Conservation (phyloP, 805 yeast species). For the Kockiozyma suomiensis region DNA sequence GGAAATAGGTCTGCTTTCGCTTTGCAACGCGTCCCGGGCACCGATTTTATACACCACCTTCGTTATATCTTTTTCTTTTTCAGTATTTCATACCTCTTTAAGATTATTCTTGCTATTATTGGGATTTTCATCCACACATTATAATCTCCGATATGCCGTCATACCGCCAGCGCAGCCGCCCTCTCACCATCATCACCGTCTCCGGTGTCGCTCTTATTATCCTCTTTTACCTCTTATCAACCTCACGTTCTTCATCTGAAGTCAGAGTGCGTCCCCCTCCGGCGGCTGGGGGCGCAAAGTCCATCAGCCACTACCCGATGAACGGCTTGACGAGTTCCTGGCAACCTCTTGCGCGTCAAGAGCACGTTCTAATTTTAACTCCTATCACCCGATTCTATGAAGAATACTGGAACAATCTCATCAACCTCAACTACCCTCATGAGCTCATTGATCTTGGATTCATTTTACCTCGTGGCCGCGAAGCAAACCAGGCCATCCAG, state of each 20-base stretch:
- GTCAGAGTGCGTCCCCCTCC: constrained; percentile 27
- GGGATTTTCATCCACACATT: too few relatives aligned
- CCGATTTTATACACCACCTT: too few relatives aligned
- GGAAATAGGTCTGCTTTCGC: too few relatives aligned
- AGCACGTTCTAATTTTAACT: constrained; percentile 80
- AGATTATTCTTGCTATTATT: too few relatives aligned
- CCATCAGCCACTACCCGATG: constrained; percentile 66
- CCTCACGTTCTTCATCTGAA: constrained; percentile 17
- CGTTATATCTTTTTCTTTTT: too few relatives aligned
- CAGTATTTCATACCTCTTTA: too few relatives aligned
- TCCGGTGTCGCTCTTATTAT: constrained; percentile 10
- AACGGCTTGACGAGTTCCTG: constrained; percentile 74
- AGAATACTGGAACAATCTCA: constrained; percentile 84
- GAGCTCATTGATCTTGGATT: constrained; percentile 85
- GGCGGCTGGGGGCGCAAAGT: constrained; percentile 29
- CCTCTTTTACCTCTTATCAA: constrained; percentile 17
- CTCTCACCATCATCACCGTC: constrained; percentile 7
- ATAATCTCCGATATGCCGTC: background rate
- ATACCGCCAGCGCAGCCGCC: constrained; percentile 12
- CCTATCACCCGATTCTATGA: constrained; percentile 88
- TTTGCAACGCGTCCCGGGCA: too few relatives aligned
- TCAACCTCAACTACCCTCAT: constrained; percentile 78
- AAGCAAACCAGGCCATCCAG: constrained; percentile 79
- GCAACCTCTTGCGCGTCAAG: constrained; percentile 71
- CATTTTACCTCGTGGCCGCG: constrained; percentile 78